These are phyloP conservation scores for Avena sativa DNA, from an alignment of 176 grass and related monocot genomes.

Conservation along the genomic window DNA sequence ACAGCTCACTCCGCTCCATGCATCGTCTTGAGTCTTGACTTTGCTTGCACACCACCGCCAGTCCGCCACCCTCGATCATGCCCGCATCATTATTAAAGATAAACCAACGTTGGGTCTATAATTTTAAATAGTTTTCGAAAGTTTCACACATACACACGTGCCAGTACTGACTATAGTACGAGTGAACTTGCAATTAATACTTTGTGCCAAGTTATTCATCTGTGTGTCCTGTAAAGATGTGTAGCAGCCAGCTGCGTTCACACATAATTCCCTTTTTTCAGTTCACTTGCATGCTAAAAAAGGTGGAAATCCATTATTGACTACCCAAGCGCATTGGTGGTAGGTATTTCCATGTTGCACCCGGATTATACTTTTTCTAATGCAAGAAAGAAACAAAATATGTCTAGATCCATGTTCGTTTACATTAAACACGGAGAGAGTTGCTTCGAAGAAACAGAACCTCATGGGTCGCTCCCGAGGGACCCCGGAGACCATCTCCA, in stretches of 20 bases:
- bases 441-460: too few species aligned
- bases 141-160: neutral
- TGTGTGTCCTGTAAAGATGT: neutral
- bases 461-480: too few species aligned
- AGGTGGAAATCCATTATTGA: too few species aligned
- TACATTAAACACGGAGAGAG: too few species aligned
- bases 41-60: neutral
- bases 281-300: too few species aligned
- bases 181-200: neutral
- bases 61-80: neutral
- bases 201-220: neutral
- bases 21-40: neutral
- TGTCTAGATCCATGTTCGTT: too few species aligned
- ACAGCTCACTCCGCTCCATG: neutral
- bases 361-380: too few species aligned
- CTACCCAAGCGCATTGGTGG: too few species aligned
- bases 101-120: neutral
- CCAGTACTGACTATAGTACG: neutral
- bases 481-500: too few species aligned
- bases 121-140: neutral
- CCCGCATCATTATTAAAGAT: neutral
- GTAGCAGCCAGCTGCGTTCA: neutral
- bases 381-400: too few species aligned
- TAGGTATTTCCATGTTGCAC: too few species aligned
- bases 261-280: neutral